Evolutionary conservation across 495 filamentous ascomycete genomes (phyloP), one percentile per base, ranked within the genome.

Genomic region (Neurospora discreta): DNA sequence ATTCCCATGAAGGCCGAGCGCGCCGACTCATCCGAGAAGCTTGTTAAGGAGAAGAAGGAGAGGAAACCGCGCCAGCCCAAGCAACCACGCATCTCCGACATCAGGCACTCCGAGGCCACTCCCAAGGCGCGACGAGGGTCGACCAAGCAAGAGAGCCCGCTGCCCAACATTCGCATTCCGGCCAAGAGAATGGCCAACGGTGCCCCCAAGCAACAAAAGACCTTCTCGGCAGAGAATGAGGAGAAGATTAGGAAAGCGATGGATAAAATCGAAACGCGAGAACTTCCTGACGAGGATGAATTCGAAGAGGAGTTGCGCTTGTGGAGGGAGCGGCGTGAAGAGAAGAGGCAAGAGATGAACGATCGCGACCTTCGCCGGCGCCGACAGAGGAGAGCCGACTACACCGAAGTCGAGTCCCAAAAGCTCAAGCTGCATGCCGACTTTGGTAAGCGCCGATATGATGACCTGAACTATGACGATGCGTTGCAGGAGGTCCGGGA

Each of bases 401-500:
- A 79, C 69, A 71, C 76, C 39, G 44, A 75, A 8, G 77, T 71
- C 46, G 76, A 79, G 70, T 71, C 82, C 70, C 67, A 76, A 68
- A 83, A 83, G 73, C 75, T 84, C 68, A 76, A 80, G 58, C 76
- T 81, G 36, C 88, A 89, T 75, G 81, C 82, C 39, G 76, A 79
- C 43, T 78, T 82, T 68, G 87, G 85, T 39, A 87, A 87, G 71
- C 76, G 81, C 26, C 82, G 86, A 30, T 87, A 81, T 72, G 81
- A 84, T 68, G 81, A 84, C 16, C 68, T 84, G 9, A 77, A 86
- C 73, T 85, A 82, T 76, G 85, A 88, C 5, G 89, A 89, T 16
- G 95, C 94, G 20, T 84, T 94, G 69, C 87, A 91, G 60, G 90
- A 97, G 75, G 95, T 99, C 1, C 92, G 95, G 72, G 89, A 91